phyloP scores from a whole-genome alignment of 2,329 filamentous ascomycete genomes.

The Allantophomopsis lycopodina region DNA sequence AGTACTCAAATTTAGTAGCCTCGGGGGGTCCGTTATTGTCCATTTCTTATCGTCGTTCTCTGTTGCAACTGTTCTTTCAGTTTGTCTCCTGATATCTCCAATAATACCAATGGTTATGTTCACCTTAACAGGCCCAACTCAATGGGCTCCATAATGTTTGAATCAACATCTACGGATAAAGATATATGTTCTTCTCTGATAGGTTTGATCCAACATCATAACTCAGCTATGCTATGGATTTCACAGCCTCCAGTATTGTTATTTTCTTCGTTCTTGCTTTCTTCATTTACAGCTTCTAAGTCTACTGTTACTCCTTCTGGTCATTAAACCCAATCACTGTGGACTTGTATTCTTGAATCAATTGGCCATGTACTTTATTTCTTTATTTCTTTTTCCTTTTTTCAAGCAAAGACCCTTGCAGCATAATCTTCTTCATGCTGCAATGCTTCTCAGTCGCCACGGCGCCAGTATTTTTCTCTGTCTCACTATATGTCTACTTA shows the following conservation, averaged over 20 bases:
- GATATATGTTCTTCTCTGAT: constrained; percentile 2
- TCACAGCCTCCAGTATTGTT: constrained; percentile 27
- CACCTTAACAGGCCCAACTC: constrained; percentile 38
- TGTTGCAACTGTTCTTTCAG: too few relatives aligned
- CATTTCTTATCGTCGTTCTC: too few relatives aligned
- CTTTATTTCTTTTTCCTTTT: too few relatives aligned
- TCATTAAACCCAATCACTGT: constrained; percentile 31
- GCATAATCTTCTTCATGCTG: constrained; percentile 38
- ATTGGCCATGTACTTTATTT: constrained; percentile 31
- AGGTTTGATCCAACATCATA: constrained; percentile 3
- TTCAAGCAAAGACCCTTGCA: constrained; percentile 34
- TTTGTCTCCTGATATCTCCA: too few relatives aligned
- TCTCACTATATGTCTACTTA: constrained; percentile 39
- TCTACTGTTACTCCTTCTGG: constrained; percentile 25
- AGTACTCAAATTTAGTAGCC: too few relatives aligned
- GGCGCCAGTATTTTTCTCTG: constrained; percentile 42
- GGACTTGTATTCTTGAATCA: constrained; percentile 30
- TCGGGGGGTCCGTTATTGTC: too few relatives aligned
- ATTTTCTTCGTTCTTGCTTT: constrained; percentile 29
- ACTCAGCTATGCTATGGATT: constrained; percentile 29
- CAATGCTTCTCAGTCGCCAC: constrained; percentile 49
- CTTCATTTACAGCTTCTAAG: constrained; percentile 22
- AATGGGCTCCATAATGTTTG: constrained; percentile 27
- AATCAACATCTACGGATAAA: constrained; percentile 30
- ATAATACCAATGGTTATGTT: constrained; percentile 22